Percentiles rank a stretch among this genome's conserved stretches.
These are phyloP conservation scores for Lactarius trivialis DNA, from an alignment of 768 basidiomycete species.

Conservation along the genomic window DNA sequence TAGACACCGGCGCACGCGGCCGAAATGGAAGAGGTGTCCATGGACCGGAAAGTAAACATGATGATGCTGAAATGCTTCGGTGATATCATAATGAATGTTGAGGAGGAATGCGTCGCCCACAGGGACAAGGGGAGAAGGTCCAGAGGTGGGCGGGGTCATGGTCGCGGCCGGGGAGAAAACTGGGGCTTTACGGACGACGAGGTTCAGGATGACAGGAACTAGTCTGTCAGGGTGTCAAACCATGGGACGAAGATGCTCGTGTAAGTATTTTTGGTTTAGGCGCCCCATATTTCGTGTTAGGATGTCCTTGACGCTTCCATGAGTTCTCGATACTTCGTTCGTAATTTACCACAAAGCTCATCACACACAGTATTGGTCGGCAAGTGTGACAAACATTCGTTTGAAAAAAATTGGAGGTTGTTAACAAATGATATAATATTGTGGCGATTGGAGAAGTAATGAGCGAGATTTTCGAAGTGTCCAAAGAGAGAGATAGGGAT, in stretches of 20 bases:
- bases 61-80: neutral
- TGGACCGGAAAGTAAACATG: neutral
- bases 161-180: too few species aligned
- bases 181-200: slow-evolving; percentile 32
- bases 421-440: too few species aligned
- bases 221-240: slow-evolving; percentile 35
- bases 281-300: neutral
- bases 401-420: too few species aligned
- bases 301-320: slow-evolving; percentile 8
- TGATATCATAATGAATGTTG: neutral
- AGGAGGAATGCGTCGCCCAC: neutral
- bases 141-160: too few species aligned
- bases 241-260: slow-evolving; percentile 40
- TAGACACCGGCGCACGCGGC: neutral
- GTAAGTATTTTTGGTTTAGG: slow-evolving; percentile 27
- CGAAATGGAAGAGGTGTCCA: neutral
- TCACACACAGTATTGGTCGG: too few species aligned
- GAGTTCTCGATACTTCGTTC: too few species aligned
- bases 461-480: too few species aligned
- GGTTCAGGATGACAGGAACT: slow-evolving; percentile 34
- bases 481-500: too few species aligned
- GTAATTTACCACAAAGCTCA: too few species aligned
- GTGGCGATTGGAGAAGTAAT: too few species aligned
- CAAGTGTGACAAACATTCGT: too few species aligned
- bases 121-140: neutral